A percentile compares a stretch with the other conserved stretches of the same genome.
These are phyloP conservation scores for Aspergillus persii DNA, from an alignment of 2,329 filamentous ascomycete genomes.

Conservation along the genomic window DNA sequence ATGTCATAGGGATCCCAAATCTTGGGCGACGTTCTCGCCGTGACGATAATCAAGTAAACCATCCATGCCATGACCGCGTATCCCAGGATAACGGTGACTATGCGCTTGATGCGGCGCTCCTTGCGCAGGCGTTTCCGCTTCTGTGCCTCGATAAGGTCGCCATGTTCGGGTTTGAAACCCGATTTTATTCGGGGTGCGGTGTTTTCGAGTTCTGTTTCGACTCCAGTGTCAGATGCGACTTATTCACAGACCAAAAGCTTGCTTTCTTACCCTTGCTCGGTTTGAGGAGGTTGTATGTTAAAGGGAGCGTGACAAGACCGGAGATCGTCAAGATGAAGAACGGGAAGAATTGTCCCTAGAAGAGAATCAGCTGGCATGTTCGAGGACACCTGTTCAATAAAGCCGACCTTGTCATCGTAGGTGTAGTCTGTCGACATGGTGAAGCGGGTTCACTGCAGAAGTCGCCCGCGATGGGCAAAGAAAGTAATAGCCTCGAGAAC, in stretches of 20 bases:
- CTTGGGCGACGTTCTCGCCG: conserved; percentile 68
- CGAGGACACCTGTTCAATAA: background rate
- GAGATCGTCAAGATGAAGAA: conserved; percentile 95
- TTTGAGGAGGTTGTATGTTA: conserved; percentile 84
- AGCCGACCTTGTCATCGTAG: conserved; percentile 81
- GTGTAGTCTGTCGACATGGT: conserved; percentile 88
- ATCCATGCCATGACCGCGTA: conserved; percentile 86
- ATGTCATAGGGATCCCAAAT: conserved; percentile 98
- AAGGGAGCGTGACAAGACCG: conserved; percentile 80
- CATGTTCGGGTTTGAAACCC: conserved; percentile 77
- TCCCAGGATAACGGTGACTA: conserved; percentile 69
- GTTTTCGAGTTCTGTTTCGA: conserved; percentile 62
- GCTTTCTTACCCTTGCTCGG: conserved; percentile 62
- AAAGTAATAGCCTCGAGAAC: conserved; percentile 3
- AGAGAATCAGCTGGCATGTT: conserved; percentile 3
- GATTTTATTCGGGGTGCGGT: conserved; percentile 80
- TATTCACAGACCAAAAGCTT: background rate
- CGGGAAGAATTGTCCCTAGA: conserved; percentile 91
- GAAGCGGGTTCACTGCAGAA: conserved; percentile 30
- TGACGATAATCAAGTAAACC: conserved; percentile 84
- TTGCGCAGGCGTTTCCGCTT: conserved; percentile 84
- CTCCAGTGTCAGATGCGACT: conserved; percentile 6
- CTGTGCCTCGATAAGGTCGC: conserved; percentile 76
- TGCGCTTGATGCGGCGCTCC: conserved; percentile 83
- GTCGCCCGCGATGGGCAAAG: conserved; percentile 30